phyloP scores from a whole-genome alignment of 1,139 yeast genomes.

The Scheffersomyces lignicola region DNA sequence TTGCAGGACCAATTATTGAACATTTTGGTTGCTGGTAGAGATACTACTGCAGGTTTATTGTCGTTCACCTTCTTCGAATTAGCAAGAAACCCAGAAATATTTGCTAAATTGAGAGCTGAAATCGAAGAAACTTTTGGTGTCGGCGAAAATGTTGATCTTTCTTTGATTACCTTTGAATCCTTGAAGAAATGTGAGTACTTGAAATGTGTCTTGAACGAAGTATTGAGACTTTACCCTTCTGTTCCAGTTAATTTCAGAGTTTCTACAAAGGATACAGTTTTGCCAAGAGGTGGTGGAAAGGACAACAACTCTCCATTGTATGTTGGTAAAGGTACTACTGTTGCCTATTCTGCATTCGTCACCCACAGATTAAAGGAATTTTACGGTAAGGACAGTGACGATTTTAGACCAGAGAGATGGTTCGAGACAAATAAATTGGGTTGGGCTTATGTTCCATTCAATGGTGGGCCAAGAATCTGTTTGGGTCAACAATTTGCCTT shows the following conservation, averaged over 20 bases:
- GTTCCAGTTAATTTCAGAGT: conserved; percentile 54
- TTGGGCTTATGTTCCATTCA: conserved; percentile 59
- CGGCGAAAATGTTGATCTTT: conserved; percentile 32
- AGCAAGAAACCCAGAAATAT: conserved; percentile 39
- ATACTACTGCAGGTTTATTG: conserved; percentile 47
- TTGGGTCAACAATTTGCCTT: conserved; percentile 63
- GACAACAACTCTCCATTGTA: conserved; percentile 43
- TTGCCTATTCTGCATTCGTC: conserved; percentile 43
- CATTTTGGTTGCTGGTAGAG: conserved; percentile 48
- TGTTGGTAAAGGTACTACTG: conserved; percentile 46
- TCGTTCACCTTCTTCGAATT: conserved; percentile 44
- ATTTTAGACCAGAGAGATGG: conserved; percentile 56
- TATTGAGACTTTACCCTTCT: conserved; percentile 54
- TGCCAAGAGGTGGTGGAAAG: conserved; percentile 57
- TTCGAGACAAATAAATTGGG: conserved; percentile 35
- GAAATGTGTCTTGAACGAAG: conserved; percentile 49
- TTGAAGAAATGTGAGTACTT: conserved; percentile 51
- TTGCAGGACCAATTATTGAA: conserved; percentile 47
- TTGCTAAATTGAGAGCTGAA: conserved; percentile 33
- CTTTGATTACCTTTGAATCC: conserved; percentile 47
- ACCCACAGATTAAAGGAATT: conserved; percentile 45
- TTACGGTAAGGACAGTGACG: conserved; percentile 51
- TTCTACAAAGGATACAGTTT: conserved; percentile 31
- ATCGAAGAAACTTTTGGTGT: conserved; percentile 35
- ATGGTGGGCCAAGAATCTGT: conserved; percentile 65